Evolutionary conservation across 2,329 filamentous ascomycete species (phyloP), one percentile per base, ranked within the genome.

Genomic region (Aspergillus quadricinctus): DNA sequence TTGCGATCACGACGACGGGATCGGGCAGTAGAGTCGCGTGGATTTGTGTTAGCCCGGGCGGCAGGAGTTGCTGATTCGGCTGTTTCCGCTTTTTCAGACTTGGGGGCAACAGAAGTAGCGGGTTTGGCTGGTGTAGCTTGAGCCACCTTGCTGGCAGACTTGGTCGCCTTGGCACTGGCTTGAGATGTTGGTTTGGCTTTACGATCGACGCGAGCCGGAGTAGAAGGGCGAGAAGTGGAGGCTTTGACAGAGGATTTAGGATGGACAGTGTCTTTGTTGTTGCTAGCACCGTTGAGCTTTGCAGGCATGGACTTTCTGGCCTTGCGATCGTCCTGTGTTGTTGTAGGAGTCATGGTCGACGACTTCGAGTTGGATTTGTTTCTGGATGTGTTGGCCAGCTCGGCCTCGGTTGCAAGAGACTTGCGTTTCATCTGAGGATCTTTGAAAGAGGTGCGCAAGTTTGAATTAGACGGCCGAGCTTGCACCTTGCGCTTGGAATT

Each of bases 271-370:
- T 19, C 35, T 9, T 50, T 58, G 27, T 60, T 49, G 27, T 35
- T 37, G n/a, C n/a, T 56, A 19, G 52, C n/a, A 23, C 50, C 53
- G 41, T 63, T 59, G 27, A 56, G 37, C 9, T 58, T 59, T 7
- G 57, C 57, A 35, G 62, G 52, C 53, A 63, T 57, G 9, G 64
- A 64, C 54, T 59, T 60, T 52, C 62, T 54, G 21, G 55, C 50
- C 50, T 53, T 59, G 37, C 58, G 61, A 14, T 14, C 48, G 8
- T 52, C 55, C 27, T 52, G n/a, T 17, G 59, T 55, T 3, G 40
- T 7, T 8, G 53, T 28, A 25, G 55, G 45, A 10, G 40, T 51
- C 49, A 58, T 56, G 9, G 43, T 55, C n/a, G 51, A 45, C 7
- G 52, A 8, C 46, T 56, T 53, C 3, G 53, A 37, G 17, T 19